Base-by-base conservation (phyloP, 306 rosid species). In the Vigna radiata region DNA sequence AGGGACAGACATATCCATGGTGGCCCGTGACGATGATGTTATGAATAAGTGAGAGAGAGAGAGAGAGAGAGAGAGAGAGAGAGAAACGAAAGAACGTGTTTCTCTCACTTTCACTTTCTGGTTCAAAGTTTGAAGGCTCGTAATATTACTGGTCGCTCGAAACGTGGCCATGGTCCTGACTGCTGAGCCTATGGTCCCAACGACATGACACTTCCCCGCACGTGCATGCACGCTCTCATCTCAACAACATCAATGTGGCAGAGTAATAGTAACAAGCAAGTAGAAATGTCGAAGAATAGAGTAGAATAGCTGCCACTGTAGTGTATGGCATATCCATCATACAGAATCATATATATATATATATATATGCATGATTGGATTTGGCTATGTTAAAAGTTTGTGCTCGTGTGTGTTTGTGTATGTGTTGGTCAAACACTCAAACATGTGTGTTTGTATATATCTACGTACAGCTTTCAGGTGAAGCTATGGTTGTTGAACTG, bases 141-240 rank as follows among this genome's bases (percentile, higher is more conserved):
- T 39, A 48, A 49, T 14, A 6, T 50, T 29, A 70, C 43, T 7
- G 67, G 44, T 21, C 3, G 49, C 59, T 75, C 41, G 71, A 85
- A 74, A 83, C 81, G 81, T 80, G 87, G 72, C 76, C 60, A 27
- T 53, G 5, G 49, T 17, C 47, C 60, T 41, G 60, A 55, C 23
- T 68, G 15, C 11, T 23, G 49, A 43, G 41, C 37, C 37, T 15
- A 75, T 29, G 76, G 82, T 53, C 73, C 78, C 81, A 70, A 47
- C 6, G 3, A 47, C 1, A 43, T 6, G 68, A 67, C 75, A 13
- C 60, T 68, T 21, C 10, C 43, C 85, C 82, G n/a, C 77, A 29
- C 84, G 71, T 9, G 86, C 65, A 78, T 46, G 70, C 77, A 59
- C 75, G 75, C 77, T 50, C 77, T 44, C 75, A 41, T 60, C 67